A percentile compares a stretch with the other conserved stretches of the same genome.
Evolutionary conservation across 2,329 filamentous ascomycete genomes (phyloP).

Genomic region (Fusarium mundagurra): DNA sequence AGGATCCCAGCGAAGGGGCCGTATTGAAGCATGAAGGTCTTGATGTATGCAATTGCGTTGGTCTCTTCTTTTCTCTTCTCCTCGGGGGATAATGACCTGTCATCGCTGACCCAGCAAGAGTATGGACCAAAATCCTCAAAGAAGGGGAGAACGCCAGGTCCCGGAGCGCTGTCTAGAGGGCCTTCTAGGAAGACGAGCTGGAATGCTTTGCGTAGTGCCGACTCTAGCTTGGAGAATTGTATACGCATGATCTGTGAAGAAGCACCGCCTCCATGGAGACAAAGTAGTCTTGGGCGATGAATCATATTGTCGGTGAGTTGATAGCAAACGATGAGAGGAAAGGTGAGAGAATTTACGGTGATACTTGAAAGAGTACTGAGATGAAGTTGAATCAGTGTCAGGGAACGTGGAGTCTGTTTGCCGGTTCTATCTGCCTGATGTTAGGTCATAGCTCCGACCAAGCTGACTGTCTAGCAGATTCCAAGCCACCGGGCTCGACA

Average conservation of each 20-base stretch:
- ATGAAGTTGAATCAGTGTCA: background rate
- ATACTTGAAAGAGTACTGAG: background rate
- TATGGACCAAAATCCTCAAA: conserved; percentile 1
- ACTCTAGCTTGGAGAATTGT: background rate
- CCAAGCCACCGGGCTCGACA: background rate
- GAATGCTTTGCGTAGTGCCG: background rate
- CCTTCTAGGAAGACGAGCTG: background rate
- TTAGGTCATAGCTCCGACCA: background rate
- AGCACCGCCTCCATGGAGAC: background rate
- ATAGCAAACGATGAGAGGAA: background rate
- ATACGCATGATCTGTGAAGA: background rate
- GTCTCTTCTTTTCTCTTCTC: background rate
- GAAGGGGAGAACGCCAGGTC: background rate
- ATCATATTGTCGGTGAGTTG: background rate
- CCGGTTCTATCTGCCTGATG: background rate
- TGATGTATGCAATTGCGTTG: background rate
- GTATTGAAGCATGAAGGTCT: background rate
- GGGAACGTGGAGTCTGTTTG: background rate
- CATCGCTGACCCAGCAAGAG: conserved; percentile 6
- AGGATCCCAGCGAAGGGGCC: background rate
- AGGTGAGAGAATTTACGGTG: background rate
- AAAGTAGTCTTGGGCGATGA: background rate
- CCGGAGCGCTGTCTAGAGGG: background rate
- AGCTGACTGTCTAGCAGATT: background rate
- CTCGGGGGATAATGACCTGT: background rate